These are phyloP conservation scores for Alternaria novae-zelandiae DNA, from an alignment of 2,329 filamentous ascomycete species.

Conservation along the genomic window DNA sequence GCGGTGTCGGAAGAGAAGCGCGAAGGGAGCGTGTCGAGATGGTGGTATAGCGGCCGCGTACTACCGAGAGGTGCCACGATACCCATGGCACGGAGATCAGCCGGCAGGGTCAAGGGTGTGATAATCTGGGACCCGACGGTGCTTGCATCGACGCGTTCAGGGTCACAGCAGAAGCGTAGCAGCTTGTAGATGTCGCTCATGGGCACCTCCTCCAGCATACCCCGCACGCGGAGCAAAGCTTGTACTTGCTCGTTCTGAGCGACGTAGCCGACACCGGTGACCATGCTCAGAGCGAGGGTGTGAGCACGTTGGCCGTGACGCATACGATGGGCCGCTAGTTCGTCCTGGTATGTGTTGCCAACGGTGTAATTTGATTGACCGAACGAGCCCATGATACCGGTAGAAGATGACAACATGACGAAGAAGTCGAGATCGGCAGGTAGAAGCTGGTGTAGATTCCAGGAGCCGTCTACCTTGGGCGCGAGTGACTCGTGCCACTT, in stretches of 20 bases:
- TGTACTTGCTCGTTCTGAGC: conserved; percentile 21
- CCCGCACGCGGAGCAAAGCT: conserved; percentile 9
- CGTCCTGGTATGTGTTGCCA: conserved; percentile 35
- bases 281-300: conserved; percentile 25
- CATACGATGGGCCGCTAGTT: conserved; percentile 28
- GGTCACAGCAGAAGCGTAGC: conserved; percentile 25
- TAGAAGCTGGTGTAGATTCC: conserved; percentile 35
- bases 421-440: conserved; percentile 32
- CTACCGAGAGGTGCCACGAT: conserved; percentile 24
- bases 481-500: conserved; percentile 17
- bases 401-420: conserved; percentile 27
- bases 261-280: conserved; percentile 20
- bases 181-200: conserved; percentile 27
- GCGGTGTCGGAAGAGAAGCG: conserved; percentile 2
- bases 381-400: conserved; percentile 26
- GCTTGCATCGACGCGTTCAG: conserved; percentile 2
- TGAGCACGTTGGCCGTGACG: conserved; percentile 18
- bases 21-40: conserved; percentile 13
- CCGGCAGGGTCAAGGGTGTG: conserved; percentile 22
- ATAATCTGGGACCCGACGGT: conserved; percentile 20
- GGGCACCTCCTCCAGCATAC: conserved; percentile 19
- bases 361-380: conserved; percentile 35
- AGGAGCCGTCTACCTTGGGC: conserved; percentile 44
- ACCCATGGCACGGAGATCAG: conserved; percentile 19
- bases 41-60: conserved; percentile 16